phyloP scores from a whole-genome alignment of 2,329 filamentous ascomycete genomes.

The Calonectria pseudoturangicola region DNA sequence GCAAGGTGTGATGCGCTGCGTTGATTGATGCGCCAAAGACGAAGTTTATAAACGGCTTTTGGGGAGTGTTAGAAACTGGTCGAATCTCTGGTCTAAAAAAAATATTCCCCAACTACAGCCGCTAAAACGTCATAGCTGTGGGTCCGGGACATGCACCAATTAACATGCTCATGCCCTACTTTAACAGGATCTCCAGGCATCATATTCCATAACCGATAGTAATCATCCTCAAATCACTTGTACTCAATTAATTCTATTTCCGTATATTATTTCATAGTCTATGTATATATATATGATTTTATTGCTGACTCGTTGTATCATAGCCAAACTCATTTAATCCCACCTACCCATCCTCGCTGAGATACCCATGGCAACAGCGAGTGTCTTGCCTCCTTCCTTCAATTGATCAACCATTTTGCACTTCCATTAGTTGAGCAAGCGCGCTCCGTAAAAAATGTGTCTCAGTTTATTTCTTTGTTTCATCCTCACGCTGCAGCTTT shows the following conservation, averaged over 20 bases:
- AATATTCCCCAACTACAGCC: slow-evolving; percentile 2
- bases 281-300: neutral
- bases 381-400: neutral
- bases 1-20: slow-evolving; percentile 9
- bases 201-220: neutral
- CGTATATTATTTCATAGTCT: neutral
- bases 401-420: neutral
- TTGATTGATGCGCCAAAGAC: slow-evolving; percentile 14
- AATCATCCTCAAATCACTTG: neutral
- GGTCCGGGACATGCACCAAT: slow-evolving; percentile 25
- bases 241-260: neutral
- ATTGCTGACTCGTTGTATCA: neutral
- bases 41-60: slow-evolving; percentile 29
- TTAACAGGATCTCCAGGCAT: neutral
- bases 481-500: too few relatives aligned
- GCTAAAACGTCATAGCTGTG: slow-evolving; percentile 36
- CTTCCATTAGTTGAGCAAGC: neutral
- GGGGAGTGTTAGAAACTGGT: slow-evolving; percentile 19
- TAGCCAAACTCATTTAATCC: neutral
- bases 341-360: neutral
- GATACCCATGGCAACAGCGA: neutral
- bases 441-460: neutral
- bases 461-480: too few relatives aligned
- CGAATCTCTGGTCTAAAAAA: slow-evolving; percentile 46
- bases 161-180: neutral